A percentile compares a stretch with the other conserved stretches of the same genome.
Conservation (phyloP, 2,329 filamentous ascomycete genomes). For the Dactylellina haptotyla region DNA sequence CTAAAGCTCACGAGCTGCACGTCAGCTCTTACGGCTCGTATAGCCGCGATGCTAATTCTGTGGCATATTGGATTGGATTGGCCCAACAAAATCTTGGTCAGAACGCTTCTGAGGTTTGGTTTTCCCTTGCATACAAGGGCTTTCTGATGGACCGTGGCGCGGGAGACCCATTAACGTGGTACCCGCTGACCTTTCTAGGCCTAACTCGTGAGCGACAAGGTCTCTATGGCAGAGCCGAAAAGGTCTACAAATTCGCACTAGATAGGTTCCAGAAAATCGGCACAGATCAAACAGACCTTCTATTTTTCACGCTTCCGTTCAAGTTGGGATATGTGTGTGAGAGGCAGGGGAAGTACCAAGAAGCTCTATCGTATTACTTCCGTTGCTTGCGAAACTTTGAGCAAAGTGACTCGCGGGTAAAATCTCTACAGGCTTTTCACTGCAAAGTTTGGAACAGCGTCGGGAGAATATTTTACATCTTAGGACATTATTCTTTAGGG, state of each 20-base stretch:
- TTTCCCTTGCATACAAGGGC: not conserved
- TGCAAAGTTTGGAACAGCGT: not conserved
- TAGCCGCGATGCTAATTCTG: not conserved
- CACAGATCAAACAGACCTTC: not conserved
- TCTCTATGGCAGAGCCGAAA: not conserved
- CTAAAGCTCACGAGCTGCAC: not conserved
- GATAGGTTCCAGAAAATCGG: not conserved
- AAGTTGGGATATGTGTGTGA: not conserved
- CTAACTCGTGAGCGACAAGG: not conserved
- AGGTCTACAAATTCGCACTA: not conserved
- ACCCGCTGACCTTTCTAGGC: not conserved
- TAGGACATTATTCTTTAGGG: not conserved
- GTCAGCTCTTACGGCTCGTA: not conserved
- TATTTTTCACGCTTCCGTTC: not conserved
- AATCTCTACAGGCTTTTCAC: not conserved
- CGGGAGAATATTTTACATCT: not conserved
- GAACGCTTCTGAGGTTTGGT: not conserved
- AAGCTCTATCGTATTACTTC: conserved; percentile 2
- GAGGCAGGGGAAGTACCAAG: not conserved
- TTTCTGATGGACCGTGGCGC: not conserved
- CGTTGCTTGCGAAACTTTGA: not conserved
- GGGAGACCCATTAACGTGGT: not conserved
- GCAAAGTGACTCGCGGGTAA: not conserved
- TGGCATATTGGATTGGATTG: not conserved
- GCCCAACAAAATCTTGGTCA: not conserved